A percentile compares a stretch with the other conserved stretches of the same genome.
Conservation (phyloP, 2,329 filamentous ascomycete species). For the Pestalotiopsis sp. region DNA sequence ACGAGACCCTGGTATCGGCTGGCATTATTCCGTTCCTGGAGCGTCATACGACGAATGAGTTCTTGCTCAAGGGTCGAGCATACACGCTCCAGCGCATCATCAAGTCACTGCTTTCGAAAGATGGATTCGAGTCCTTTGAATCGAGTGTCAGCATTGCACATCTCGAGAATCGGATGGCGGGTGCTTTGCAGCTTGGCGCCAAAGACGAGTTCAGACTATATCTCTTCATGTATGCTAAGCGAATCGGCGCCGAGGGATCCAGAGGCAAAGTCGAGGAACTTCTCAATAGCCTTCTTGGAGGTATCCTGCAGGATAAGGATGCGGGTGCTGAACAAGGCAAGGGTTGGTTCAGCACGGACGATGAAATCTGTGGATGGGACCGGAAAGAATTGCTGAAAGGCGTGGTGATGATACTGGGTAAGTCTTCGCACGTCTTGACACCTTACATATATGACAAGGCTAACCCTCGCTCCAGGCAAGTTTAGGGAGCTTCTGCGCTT, state of each 20-base stretch:
- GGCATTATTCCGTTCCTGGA: constrained; percentile 94
- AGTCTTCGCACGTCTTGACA: constrained; percentile 36
- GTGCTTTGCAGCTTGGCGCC: constrained; percentile 80
- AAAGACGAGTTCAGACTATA: constrained; percentile 94
- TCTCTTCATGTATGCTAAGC: constrained; percentile 97
- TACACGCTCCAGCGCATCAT: constrained; percentile 91
- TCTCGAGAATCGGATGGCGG: constrained; percentile 91
- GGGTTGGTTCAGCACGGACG: constrained; percentile 69
- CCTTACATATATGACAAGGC: constrained; percentile 21
- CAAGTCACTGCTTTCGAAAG: constrained; percentile 83
- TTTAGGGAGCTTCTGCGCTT: constrained; percentile 91
- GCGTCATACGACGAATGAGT: constrained; percentile 91
- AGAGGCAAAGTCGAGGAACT: constrained; percentile 92
- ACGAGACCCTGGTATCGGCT: constrained; percentile 71
- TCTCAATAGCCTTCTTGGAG: constrained; percentile 78
- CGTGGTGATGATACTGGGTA: constrained; percentile 91
- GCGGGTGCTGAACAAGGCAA: constrained; percentile 48
- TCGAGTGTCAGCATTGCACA: constrained; percentile 91
- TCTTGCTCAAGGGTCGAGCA: constrained; percentile 86
- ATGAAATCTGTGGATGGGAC: constrained; percentile 88
- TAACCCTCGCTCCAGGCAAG: constrained; percentile 68
- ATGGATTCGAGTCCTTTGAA: constrained; percentile 92
- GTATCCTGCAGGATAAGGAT: constrained; percentile 63
- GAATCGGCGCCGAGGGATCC: constrained; percentile 86
- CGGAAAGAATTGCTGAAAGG: constrained; percentile 85